Evolutionary conservation across 2,329 filamentous ascomycete genomes (phyloP).

Genomic region (Colletotrichum nymphaeae): DNA sequence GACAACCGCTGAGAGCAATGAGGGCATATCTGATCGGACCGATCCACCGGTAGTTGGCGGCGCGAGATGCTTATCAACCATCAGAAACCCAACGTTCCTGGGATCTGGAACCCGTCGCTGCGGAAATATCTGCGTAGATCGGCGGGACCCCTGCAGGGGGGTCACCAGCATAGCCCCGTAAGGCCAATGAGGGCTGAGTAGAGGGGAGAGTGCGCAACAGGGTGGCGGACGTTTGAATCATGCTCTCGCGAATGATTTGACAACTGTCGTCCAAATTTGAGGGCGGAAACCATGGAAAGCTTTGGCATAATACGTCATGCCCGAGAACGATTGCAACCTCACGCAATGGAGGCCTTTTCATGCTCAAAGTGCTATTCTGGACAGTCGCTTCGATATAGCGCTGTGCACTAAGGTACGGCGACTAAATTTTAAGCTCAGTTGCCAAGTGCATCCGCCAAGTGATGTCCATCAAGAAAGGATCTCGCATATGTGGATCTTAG

Average conservation of each 20-base stretch:
- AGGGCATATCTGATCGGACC: not conserved
- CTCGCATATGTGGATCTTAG: not conserved
- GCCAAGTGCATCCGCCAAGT: not conserved
- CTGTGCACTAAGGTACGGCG: no score
- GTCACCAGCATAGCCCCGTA: not conserved
- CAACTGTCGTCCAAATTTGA: not conserved
- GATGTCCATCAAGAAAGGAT: not conserved
- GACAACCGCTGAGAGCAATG: not conserved
- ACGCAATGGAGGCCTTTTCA: not conserved
- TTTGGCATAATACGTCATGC: not conserved
- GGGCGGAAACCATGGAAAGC: not conserved
- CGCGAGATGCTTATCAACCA: conserved; percentile 6
- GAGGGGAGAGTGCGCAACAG: not conserved
- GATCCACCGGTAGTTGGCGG: conserved; percentile 2
- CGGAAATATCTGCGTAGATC: not conserved
- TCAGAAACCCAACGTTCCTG: not conserved
- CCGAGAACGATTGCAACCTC: not conserved
- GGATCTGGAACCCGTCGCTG: not conserved
- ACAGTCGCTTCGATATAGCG: no score
- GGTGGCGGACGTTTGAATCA: not conserved
- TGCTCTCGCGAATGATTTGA: not conserved
- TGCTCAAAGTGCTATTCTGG: not conserved
- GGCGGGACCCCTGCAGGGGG: not conserved
- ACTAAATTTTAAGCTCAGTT: not conserved
- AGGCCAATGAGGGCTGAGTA: not conserved